phyloP scores from a whole-genome alignment of 2,329 filamentous ascomycete species.

The Dichotomopilus funicola region DNA sequence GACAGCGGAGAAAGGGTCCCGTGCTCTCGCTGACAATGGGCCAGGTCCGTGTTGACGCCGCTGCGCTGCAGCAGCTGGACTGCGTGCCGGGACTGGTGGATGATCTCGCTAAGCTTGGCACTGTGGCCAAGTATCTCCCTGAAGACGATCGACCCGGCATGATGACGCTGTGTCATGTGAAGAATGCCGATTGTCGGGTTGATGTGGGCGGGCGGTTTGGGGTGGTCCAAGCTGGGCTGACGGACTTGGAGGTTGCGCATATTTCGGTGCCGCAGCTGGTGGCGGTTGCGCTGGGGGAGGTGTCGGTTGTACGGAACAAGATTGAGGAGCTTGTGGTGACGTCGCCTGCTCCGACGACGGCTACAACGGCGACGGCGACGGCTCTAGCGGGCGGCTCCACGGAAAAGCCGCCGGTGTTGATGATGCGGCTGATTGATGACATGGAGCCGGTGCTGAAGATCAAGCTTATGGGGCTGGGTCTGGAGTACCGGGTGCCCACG shows the following conservation, averaged over 20 bases:
- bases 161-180: constrained; percentile 64
- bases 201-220: constrained; percentile 67
- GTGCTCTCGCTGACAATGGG: constrained; percentile 67
- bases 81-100: constrained; percentile 65
- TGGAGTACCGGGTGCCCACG: constrained; percentile 86
- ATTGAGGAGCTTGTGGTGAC: constrained; percentile 66
- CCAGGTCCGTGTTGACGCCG: constrained; percentile 55
- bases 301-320: constrained; percentile 58
- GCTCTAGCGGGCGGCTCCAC: constrained; percentile 24
- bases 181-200: constrained; percentile 54
- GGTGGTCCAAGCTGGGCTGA: constrained; percentile 48
- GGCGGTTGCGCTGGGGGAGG: constrained; percentile 63
- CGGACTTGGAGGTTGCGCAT: constrained; percentile 65
- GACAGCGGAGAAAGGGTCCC: constrained; percentile 79
- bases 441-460: constrained; percentile 86
- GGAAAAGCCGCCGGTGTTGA: constrained; percentile 54
- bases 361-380: constrained; percentile 36
- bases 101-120: constrained; percentile 76
- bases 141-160: constrained; percentile 92
- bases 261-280: constrained; percentile 79
- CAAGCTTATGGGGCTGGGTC: constrained; percentile 72
- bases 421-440: constrained; percentile 88
- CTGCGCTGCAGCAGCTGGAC: constrained; percentile 57
- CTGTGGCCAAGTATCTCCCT: constrained; percentile 87
- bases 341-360: constrained; percentile 26